phyloP scores from a whole-genome alignment of 192 early-diverging fungal genomes.

The Allomyces javanicus region DNA sequence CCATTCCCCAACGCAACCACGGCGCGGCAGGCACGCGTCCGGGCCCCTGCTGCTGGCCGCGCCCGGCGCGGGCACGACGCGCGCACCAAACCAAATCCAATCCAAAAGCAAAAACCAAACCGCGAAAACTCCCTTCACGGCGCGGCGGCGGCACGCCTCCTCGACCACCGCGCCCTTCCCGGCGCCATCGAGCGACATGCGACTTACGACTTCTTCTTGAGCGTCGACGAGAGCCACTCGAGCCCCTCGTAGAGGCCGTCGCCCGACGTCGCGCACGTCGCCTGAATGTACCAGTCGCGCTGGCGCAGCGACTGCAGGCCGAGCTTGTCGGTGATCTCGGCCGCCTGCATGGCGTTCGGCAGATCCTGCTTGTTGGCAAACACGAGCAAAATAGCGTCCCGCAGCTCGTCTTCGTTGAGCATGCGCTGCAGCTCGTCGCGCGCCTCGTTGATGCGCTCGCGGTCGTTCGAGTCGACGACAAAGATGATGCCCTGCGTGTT shows the following conservation, averaged over 20 bases:
- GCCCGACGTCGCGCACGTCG: conserved; percentile 75
- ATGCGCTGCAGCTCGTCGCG: conserved; percentile 86
- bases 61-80: too few species aligned
- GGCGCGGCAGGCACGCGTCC: conserved; percentile 30
- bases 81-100: too few species aligned
- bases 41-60: too few species aligned
- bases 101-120: too few species aligned
- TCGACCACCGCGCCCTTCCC: too few species aligned
- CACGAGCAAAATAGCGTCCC: conserved; percentile 71
- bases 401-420: conserved; percentile 90
- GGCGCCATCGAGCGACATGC: too few species aligned
- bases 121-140: too few species aligned
- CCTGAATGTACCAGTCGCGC: conserved; percentile 86
- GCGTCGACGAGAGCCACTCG: conserved; percentile 69
- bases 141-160: too few species aligned
- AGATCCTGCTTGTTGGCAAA: conserved; percentile 99
- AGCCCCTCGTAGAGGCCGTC: conserved; percentile 96
- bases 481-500: conserved; percentile 94
- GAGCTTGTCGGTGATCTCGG: conserved; percentile 85
- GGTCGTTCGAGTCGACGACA: conserved; percentile 92
- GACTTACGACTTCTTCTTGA: conserved; percentile 6
- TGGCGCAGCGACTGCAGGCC: conserved; percentile 61
- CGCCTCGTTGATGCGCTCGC: conserved; percentile 81
- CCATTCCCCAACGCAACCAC: too few species aligned
- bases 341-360: conserved; percentile 84